These are phyloP conservation scores for Candida chilensis DNA, from an alignment of 805 yeast genomes.

Conservation along the genomic window DNA sequence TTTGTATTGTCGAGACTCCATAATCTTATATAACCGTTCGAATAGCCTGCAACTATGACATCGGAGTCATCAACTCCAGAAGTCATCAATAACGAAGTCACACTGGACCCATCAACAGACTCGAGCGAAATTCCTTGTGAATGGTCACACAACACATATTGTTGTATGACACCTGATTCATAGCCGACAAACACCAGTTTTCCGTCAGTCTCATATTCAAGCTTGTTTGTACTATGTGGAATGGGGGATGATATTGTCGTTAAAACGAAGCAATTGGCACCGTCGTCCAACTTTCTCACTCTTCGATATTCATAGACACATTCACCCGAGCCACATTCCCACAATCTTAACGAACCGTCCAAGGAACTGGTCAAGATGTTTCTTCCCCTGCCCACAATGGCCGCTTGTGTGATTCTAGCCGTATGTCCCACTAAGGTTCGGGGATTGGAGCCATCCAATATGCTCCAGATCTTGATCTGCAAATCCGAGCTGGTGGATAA, in stretches of 20 bases:
- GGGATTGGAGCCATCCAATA: slow-evolving; percentile 33
- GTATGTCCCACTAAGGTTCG: slow-evolving; percentile 45
- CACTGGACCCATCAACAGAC: slow-evolving; percentile 3
- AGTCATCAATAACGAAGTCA: slow-evolving; percentile 6
- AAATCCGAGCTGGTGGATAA: slow-evolving; percentile 53
- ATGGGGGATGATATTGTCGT: neutral
- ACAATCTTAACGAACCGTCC: slow-evolving; percentile 50
- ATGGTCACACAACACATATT: slow-evolving; percentile 10
- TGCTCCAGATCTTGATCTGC: slow-evolving; percentile 54
- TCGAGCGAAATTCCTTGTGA: slow-evolving; percentile 5
- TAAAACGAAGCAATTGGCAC: slow-evolving; percentile 13
- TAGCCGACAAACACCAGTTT: slow-evolving; percentile 33
- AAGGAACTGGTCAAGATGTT: slow-evolving; percentile 47
- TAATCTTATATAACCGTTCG: slow-evolving; percentile 8
- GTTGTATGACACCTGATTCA: slow-evolving; percentile 21
- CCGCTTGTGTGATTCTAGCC: slow-evolving; percentile 35
- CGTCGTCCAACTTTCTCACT: slow-evolving; percentile 26
- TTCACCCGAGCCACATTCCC: slow-evolving; percentile 62
- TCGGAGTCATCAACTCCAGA: slow-evolving; percentile 1
- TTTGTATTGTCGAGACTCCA: slow-evolving; percentile 4
- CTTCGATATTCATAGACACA: slow-evolving; percentile 23
- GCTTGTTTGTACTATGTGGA: neutral
- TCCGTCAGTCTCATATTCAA: slow-evolving; percentile 41
- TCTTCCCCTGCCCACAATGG: slow-evolving; percentile 55
- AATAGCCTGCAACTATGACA: slow-evolving; percentile 11